Conservation (phyloP, 805 yeast species). For the Saccharomycopsis amapae region DNA sequence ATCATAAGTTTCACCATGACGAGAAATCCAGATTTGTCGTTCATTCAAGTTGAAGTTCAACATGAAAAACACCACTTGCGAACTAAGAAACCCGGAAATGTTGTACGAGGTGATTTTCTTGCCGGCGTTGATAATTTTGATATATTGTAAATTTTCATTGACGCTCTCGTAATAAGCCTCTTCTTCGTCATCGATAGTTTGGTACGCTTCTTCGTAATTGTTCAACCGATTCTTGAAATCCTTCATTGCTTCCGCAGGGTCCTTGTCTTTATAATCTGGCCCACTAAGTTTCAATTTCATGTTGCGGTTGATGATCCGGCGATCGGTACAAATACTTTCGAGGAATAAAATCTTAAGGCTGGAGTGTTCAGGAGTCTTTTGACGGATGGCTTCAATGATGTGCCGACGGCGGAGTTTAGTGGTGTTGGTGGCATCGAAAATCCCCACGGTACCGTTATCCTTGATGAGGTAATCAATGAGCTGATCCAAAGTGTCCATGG, state of each 20-base stretch:
- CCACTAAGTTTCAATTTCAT: slow-evolving; percentile 30
- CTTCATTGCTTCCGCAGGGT: slow-evolving; percentile 37
- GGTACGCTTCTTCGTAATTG: slow-evolving; percentile 49
- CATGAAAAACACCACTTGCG: slow-evolving; percentile 86
- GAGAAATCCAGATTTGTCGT: slow-evolving; percentile 89
- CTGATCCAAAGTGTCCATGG: slow-evolving; percentile 38
- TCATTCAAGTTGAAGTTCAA: slow-evolving; percentile 83
- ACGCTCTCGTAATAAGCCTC: slow-evolving; percentile 36
- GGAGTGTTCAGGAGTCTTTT: slow-evolving; percentile 27
- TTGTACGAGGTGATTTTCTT: slow-evolving; percentile 49
- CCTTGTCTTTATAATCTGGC: slow-evolving; percentile 62
- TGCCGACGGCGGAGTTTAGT: slow-evolving; percentile 37
- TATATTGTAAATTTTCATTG: slow-evolving; percentile 42
- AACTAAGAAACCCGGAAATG: slow-evolving; percentile 75
- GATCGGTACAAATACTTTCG: slow-evolving; percentile 30
- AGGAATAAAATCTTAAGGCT: slow-evolving; percentile 35
- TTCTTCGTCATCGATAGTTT: slow-evolving; percentile 41
- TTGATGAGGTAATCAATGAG: slow-evolving; percentile 29
- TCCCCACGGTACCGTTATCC: slow-evolving; percentile 37
- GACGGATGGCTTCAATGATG: slow-evolving; percentile 33
- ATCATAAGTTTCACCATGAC: slow-evolving; percentile 90
- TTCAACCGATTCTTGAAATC: slow-evolving; percentile 39
- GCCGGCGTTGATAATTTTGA: slow-evolving; percentile 67
- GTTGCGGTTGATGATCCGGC: slow-evolving; percentile 27
- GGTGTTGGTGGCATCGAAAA: slow-evolving; percentile 48